Base-by-base conservation (phyloP, 2,329 filamentous ascomycete genomes). In the Penicillium corylophilum region DNA sequence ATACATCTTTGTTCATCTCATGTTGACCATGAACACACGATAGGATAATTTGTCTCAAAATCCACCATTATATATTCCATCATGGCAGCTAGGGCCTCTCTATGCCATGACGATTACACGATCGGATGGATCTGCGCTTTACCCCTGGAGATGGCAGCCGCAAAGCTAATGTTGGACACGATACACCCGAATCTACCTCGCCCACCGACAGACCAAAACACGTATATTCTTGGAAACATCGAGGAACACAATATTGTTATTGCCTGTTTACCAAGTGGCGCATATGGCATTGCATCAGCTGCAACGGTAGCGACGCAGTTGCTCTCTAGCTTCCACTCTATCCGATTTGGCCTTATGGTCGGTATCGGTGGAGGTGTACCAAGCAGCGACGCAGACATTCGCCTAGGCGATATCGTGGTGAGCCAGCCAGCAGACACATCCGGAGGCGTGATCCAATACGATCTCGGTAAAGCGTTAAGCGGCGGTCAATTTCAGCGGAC, bases 101-200 rank as follows among this genome's bases (percentile, higher is more conserved):
- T 7, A 36, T 41, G 42, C 8, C 55, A 51, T 33, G 29, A 50
- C 8, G 46, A 49, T 36, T 62, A 62, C 46, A 60, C 51, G 9
- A 44, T 63, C 20, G 55, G 57, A 38, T 56, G 55, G 49, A 45
- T 63, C 43, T 62, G 60, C 35, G 50, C 57, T 22, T 42, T 62
- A 23, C 54, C 59, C 5, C 51, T 55, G 4, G 64, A 63, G 48
- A 56, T 54, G 39, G 59, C 55, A 5, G 61, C 62, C 8, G 57
- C 58, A 26, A 60, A 58, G 22, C 52, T 48, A 15, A 60, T 59
- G 55, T 49, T 62, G 24, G 59, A 63, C 40, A 24, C 54, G 35
- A 38, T 28, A 20, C 59, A 62, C 41, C 20, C 38, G 3, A 28
- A 44, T 29, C 41, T 56, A 24, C 41, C 51, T 2, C 44, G 53